Evolutionary conservation across 78 protist species (phyloP).

Genomic region (Dictyostelium brefeldianum): DNA sequence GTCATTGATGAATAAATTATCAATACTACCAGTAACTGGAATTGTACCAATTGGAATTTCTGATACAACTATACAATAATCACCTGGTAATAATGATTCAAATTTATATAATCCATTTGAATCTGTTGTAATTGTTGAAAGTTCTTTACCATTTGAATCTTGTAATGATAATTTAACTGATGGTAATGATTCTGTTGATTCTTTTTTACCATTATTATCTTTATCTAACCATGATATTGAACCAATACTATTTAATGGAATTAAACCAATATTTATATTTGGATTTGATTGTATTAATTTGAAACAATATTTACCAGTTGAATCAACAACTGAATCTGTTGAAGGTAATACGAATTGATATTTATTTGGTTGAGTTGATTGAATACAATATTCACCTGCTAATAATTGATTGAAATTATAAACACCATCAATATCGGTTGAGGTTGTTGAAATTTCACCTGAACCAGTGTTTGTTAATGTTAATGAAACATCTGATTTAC

Average conservation of each 20-base stretch:
- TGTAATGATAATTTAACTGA: not conserved
- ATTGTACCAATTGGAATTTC: too few relatives aligned
- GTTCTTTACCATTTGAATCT: slow-evolving; percentile 6
- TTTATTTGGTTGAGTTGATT: slow-evolving; percentile 5
- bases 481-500: not conserved
- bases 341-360: not conserved
- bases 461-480: not conserved
- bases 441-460: not conserved
- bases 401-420: not conserved
- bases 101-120: not conserved
- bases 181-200: slow-evolving; percentile 11
- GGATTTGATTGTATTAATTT: not conserved
- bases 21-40: too few relatives aligned
- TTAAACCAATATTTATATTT: not conserved
- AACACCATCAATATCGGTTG: not conserved
- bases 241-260: not conserved
- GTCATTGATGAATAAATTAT: too few relatives aligned
- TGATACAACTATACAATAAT: not conserved
- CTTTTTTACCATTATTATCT: not conserved
- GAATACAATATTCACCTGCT: slow-evolving; percentile 42
- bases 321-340: slow-evolving; percentile 19
- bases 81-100: slow-evolving; percentile 2
- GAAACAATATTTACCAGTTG: slow-evolving; percentile 17
- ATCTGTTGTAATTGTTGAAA: slow-evolving; percentile 2
- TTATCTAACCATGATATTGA: not conserved